A percentile compares a stretch with the other conserved stretches of the same genome.
phyloP scores from a whole-genome alignment of 768 basidiomycete genomes.

The Favolaschia claudopus region DNA sequence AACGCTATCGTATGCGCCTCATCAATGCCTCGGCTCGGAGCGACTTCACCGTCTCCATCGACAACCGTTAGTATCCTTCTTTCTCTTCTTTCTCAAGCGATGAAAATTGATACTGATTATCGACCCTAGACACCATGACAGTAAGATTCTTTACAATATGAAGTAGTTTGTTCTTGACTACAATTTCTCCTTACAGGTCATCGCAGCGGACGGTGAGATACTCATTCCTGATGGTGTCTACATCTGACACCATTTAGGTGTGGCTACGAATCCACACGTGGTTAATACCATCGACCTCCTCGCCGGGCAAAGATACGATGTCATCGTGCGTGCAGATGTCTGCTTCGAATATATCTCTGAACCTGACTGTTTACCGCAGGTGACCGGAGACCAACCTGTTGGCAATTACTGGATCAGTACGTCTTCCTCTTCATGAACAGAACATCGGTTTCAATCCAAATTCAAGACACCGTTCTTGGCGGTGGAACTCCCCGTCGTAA shows the following conservation, averaged over 20 bases:
- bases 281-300: constrained; percentile 34
- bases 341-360: not conserved
- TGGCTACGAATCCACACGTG: not conserved
- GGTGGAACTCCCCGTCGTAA: constrained; percentile 41
- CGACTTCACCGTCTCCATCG: constrained; percentile 47
- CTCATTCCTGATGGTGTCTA: not conserved
- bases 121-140: constrained; percentile 4
- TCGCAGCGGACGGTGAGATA: not conserved
- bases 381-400: constrained; percentile 50
- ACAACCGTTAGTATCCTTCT: constrained; percentile 15
- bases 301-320: constrained; percentile 60
- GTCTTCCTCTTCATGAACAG: constrained; percentile 32
- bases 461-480: constrained; percentile 25
- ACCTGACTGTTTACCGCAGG: constrained; percentile 13
- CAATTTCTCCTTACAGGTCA: not conserved
- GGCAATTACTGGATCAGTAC: constrained; percentile 57
- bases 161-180: not conserved
- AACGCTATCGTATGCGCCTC: constrained; percentile 62
- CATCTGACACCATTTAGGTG: constrained; percentile 30
- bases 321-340: constrained; percentile 32
- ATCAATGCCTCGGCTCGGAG: constrained; percentile 57
- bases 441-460: not conserved
- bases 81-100: not conserved
- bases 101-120: not conserved
- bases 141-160: not conserved